Base-by-base conservation (phyloP, 306 rosid genomes). In the Cucurbita maxima region DNA sequence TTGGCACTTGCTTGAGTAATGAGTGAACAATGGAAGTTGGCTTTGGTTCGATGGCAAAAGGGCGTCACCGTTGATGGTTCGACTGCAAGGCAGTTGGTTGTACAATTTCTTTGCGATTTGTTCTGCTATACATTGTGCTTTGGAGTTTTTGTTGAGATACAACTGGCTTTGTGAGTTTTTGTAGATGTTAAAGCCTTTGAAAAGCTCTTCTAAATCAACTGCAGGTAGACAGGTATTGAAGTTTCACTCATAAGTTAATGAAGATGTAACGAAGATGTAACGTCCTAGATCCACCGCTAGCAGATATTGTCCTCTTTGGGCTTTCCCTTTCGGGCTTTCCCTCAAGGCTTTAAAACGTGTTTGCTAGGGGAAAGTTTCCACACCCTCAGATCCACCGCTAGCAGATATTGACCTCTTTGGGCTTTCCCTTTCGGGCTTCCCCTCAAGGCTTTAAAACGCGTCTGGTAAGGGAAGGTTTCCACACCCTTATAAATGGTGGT, bases 121-220 rank as follows among this genome's bases (percentile, higher is more conserved):
- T 13, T 45, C 55, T 43, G 72, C 72, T 67, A 67, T 67, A 67
- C 72, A 67, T 19, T 67, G 12, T 19, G 56, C 72, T 45, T 67
- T 67, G 19, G 55, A 20, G 72, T 25, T 67, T 40, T 67, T 0
- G 12, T 4, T 20, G 40, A 67, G 55, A 20, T 9, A 7, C 56
- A 7, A 22, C 55, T 22, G 19, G 55, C 22, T 7, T 11, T 43
- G 5, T 43, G 40, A 67, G 72, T 67, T 67, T 67, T 55, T 67
- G 56, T 67, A 45, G 56, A 45, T 67, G 41, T 67, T 67, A 3
- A 67, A 19, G 72, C 72, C 72, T 44, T 67, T 67, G 6, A 67
- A 67, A 20, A 67, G 19, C 40, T 67, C 72, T 18, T 67, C 72
- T 45, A 67, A 44, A 44, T 67, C 12, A 67, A 67, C 72, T 67